A percentile compares a stretch with the other conserved stretches of the same genome.
These are phyloP conservation scores for Starmerella stigmatis DNA, from an alignment of 805 yeast species.

Conservation along the genomic window DNA sequence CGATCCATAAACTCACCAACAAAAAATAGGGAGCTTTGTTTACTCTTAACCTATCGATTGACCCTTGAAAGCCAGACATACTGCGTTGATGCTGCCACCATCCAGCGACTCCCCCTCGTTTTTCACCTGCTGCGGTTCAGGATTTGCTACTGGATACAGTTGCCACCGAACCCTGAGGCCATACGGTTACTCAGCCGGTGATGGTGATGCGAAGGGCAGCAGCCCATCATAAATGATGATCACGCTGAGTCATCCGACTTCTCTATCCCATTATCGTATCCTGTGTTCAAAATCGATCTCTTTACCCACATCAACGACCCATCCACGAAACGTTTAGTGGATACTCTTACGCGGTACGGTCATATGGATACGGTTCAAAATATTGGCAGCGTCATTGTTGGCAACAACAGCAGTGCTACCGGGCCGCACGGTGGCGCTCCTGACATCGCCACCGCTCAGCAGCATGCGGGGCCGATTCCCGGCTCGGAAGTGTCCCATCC, in stretches of 20 bases:
- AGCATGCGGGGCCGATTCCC: not conserved
- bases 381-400: conserved; percentile 16
- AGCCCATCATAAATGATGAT: not conserved
- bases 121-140: too few species aligned
- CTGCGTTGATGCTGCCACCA: too few species aligned
- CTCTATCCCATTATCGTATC: conserved; percentile 11
- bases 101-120: too few species aligned
- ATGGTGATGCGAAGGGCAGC: not conserved
- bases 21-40: too few species aligned
- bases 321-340: conserved; percentile 20
- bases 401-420: not conserved
- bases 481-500: conserved; percentile 1
- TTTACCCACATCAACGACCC: conserved; percentile 9
- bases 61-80: too few species aligned
- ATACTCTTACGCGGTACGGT: conserved; percentile 19
- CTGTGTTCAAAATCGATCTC: conserved; percentile 1
- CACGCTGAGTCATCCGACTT: conserved; percentile 1
- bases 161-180: not conserved
- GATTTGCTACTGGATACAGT: too few species aligned
- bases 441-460: conserved; percentile 1
- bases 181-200: not conserved
- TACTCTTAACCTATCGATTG: too few species aligned
- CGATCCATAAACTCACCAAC: too few species aligned
- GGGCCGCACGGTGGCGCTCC: conserved; percentile 1
- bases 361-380: conserved; percentile 23